Evolutionary conservation across 2,329 filamentous ascomycete genomes (phyloP), one percentile per base, ranked within the genome.

Genomic region (Sordariomycetes sp.): DNA sequence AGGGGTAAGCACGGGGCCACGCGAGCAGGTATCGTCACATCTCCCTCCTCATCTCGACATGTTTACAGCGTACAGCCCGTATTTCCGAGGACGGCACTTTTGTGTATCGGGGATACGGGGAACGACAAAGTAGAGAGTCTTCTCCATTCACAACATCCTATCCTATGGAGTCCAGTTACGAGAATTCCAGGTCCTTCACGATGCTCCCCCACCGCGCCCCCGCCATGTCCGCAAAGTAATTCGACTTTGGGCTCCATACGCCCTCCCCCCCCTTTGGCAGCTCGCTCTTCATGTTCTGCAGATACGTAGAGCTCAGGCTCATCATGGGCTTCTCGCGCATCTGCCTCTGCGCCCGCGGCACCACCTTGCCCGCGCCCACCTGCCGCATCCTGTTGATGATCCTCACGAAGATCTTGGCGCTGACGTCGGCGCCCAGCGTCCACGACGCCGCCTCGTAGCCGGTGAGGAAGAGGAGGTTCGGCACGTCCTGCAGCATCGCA

Each of bases 401-500:
- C 0, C 81, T 72, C 0, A 74, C 69, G 4, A 79, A 68, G 1
- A 82, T 70, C 28, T 70, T 69, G 0, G 74, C 73, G 1, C 76
- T 76, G 0, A 73, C 74, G 59, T 87, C 84, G 0, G 81, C 78
- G 2, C 84, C 84, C 0, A 86, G 76, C 0, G 85, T 89, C 85
- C 85, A 89, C 0, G 78, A 79, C 0, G 79, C 77, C 53, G 84
- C 81, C 22, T 81, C 78, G 65, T 88, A 89, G 10, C 85, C 86
- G 51, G 85, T 73, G 39, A 86, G 71, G 56, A 82, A 74, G 1
- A 75, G 74, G 1, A 79, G 69, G 63, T 89, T 89, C 6, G 86
- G 85, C 1, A 87, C 66, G 53, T 79, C 81, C 61, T 86, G 78
- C 1, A 89, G 66, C 84, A 89, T 86, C 57, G 76, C 70, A 5